These are phyloP conservation scores for Diplodia seriata DNA, from an alignment of 2,329 filamentous ascomycete genomes.

Conservation along the genomic window DNA sequence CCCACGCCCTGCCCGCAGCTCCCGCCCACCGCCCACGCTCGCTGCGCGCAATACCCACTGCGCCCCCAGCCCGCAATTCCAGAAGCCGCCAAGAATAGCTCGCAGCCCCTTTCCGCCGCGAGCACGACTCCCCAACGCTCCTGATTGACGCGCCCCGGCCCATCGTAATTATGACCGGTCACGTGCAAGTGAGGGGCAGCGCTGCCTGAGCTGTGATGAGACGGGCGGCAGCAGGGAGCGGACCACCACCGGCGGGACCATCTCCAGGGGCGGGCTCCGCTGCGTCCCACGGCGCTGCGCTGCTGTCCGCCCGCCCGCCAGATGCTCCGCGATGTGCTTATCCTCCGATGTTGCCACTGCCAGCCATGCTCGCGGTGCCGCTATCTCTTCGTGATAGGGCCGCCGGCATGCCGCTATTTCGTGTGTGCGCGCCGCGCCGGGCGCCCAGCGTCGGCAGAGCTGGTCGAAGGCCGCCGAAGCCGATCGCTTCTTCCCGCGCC, in stretches of 20 bases:
- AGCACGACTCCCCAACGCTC: constrained; percentile 12
- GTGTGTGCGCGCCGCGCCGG: constrained; percentile 5
- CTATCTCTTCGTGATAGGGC: not conserved
- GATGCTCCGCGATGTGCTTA: constrained; percentile 21
- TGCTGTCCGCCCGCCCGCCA: constrained; percentile 24
- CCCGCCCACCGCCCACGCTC: constrained; percentile 21
- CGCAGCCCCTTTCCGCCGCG: constrained; percentile 27
- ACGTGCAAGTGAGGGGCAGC: constrained; percentile 47
- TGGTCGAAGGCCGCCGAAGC: constrained; percentile 37
- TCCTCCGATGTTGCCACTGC: not conserved
- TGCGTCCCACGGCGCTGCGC: constrained; percentile 18
- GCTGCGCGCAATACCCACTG: constrained; percentile 21
- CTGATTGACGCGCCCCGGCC: constrained; percentile 32
- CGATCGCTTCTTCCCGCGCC: constrained; percentile 32
- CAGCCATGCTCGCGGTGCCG: constrained; percentile 6
- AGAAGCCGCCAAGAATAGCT: constrained; percentile 28
- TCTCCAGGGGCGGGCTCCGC: constrained; percentile 26
- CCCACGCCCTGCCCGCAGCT: constrained; percentile 28
- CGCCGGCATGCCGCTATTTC: not conserved
- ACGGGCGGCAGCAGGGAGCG: constrained; percentile 19
- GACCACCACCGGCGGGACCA: constrained; percentile 28
- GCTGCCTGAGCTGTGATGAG: constrained; percentile 18
- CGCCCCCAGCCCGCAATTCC: constrained; percentile 28
- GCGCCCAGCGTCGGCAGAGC: constrained; percentile 4
- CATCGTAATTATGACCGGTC: constrained; percentile 34